A percentile compares a stretch with the other conserved stretches of the same genome.
These are phyloP conservation scores for Elongisporangium senticosum DNA, from an alignment of 352 stramenopile species.

Conservation along the genomic window DNA sequence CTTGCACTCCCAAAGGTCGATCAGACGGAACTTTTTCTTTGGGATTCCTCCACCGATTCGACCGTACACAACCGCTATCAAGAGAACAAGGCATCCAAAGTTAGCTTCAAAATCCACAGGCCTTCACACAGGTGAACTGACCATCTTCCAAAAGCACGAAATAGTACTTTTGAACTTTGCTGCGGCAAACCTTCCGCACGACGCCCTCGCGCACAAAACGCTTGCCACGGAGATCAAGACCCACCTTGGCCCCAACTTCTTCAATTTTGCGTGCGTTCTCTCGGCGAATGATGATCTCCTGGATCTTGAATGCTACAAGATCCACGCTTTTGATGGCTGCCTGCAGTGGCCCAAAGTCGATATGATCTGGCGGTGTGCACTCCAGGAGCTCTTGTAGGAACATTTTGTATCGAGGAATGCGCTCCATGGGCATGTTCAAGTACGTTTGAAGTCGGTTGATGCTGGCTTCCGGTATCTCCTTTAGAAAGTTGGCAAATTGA, in stretches of 20 bases:
- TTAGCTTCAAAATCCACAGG: background rate
- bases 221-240: constrained; percentile 53
- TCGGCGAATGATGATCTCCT: constrained; percentile 71
- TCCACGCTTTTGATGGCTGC: constrained; percentile 71
- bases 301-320: constrained; percentile 67
- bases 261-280: constrained; percentile 66
- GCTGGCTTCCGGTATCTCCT: constrained; percentile 58
- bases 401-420: constrained; percentile 82
- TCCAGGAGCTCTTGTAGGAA: constrained; percentile 74
- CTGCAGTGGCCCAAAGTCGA: constrained; percentile 68
- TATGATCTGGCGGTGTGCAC: constrained; percentile 57
- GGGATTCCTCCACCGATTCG: constrained; percentile 44
- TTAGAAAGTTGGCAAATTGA: constrained; percentile 65
- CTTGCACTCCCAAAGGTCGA: constrained; percentile 76
- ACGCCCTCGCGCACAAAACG: constrained; percentile 73
- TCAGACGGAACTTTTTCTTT: constrained; percentile 81
- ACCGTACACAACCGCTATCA: constrained; percentile 66
- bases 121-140: constrained; percentile 18
- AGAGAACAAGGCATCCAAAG: constrained; percentile 1
- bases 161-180: constrained; percentile 81
- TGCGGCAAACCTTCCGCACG: constrained; percentile 82
- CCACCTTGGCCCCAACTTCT: constrained; percentile 54
- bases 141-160: constrained; percentile 80
- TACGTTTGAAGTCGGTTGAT: constrained; percentile 61
- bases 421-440: constrained; percentile 85